phyloP scores from a whole-genome alignment of 371 early-diverging fungal species.

The Phascolomyces articulosus region DNA sequence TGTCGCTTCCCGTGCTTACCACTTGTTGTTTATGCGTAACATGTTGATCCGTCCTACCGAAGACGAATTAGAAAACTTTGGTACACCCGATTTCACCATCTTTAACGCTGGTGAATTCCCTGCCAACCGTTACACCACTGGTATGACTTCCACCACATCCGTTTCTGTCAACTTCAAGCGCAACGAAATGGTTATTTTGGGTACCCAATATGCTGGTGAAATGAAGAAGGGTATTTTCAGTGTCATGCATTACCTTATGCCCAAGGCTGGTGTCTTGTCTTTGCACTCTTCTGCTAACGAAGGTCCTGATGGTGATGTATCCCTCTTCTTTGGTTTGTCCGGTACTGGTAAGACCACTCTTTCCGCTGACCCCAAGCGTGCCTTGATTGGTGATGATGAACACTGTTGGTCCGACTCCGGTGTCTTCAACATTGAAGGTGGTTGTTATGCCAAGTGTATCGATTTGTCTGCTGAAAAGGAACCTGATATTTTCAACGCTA shows the following conservation, averaged over 20 bases:
- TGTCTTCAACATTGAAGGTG: constrained; percentile 97
- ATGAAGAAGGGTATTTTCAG: constrained; percentile 93
- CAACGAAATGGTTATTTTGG: constrained; percentile 87
- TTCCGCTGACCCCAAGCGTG: constrained; percentile 89
- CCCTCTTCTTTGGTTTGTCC: constrained; percentile 95
- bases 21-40: constrained; percentile 96
- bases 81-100: constrained; percentile 96
- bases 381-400: constrained; percentile 96
- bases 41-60: constrained; percentile 96
- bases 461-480: constrained; percentile 93
- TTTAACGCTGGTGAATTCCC: constrained; percentile 97
- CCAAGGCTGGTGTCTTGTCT: constrained; percentile 95
- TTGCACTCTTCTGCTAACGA: constrained; percentile 97
- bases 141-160: constrained; percentile 95
- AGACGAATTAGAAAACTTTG: constrained; percentile 87
- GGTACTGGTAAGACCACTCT: constrained; percentile 98
- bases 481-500: constrained; percentile 95
- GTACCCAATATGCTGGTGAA: constrained; percentile 98
- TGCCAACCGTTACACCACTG: constrained; percentile 94
- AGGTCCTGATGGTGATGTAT: constrained; percentile 86
- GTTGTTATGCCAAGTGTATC: constrained; percentile 97
- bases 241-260: constrained; percentile 68
- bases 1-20: constrained; percentile 95
- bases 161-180: constrained; percentile 90
- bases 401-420: constrained; percentile 96